These are phyloP conservation scores for Beauveria caledonica DNA, from an alignment of 2,329 filamentous ascomycete genomes.

Conservation along the genomic window DNA sequence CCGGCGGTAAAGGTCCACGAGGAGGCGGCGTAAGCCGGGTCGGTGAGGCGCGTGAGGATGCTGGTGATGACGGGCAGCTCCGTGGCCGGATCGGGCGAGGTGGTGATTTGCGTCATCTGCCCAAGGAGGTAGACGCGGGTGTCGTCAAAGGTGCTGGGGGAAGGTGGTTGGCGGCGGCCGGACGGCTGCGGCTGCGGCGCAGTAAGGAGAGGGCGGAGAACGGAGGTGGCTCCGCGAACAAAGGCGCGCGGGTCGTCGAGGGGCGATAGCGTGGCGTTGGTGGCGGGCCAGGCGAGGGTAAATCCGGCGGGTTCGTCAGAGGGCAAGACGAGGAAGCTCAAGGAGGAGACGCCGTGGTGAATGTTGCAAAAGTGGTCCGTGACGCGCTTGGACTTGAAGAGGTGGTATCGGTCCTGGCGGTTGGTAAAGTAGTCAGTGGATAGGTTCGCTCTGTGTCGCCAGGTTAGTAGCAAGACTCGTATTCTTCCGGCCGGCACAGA, in stretches of 20 bases:
- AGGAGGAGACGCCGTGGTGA: slow-evolving; percentile 65
- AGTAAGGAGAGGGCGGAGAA: slow-evolving; percentile 58
- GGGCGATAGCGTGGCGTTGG: slow-evolving; percentile 69
- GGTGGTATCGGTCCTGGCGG: slow-evolving; percentile 86
- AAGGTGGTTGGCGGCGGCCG: background rate
- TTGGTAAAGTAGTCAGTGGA: slow-evolving; percentile 95
- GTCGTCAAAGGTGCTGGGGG: slow-evolving; percentile 30
- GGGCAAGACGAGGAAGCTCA: slow-evolving; percentile 75
- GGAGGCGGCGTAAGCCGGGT: slow-evolving; percentile 55
- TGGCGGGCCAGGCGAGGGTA: slow-evolving; percentile 61
- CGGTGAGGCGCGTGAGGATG: slow-evolving; percentile 61
- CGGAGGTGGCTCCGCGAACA: slow-evolving; percentile 56
- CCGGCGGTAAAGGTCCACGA: slow-evolving; percentile 96
- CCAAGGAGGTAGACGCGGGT: slow-evolving; percentile 80
- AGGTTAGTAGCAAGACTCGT: slow-evolving; percentile 13
- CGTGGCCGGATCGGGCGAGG: slow-evolving; percentile 73
- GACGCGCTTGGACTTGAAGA: slow-evolving; percentile 72
- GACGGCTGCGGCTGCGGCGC: background rate
- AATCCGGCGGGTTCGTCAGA: slow-evolving; percentile 49
- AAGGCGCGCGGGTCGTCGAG: slow-evolving; percentile 62
- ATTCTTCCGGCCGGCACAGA: background rate
- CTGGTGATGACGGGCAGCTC: slow-evolving; percentile 76
- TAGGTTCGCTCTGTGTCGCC: slow-evolving; percentile 59
- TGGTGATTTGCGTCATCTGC: slow-evolving; percentile 79
- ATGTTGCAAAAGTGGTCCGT: slow-evolving; percentile 76